These are phyloP conservation scores for Apiospora phragmitis DNA, from an alignment of 2,329 filamentous ascomycete species.

Conservation along the genomic window DNA sequence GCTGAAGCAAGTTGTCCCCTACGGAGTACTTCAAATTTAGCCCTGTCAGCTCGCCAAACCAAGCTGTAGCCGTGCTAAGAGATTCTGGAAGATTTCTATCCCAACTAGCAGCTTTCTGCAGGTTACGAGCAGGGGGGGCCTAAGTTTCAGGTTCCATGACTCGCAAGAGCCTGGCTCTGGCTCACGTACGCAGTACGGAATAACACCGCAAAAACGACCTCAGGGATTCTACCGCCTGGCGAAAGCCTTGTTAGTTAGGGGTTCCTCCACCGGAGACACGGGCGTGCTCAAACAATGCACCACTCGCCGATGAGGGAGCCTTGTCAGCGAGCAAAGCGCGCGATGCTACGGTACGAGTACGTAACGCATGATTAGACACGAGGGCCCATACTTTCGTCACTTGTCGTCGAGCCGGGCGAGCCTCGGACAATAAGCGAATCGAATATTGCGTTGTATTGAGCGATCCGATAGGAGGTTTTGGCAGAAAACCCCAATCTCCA, in stretches of 20 bases:
- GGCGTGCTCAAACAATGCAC: constrained; percentile 1
- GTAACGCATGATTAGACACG: constrained; percentile 7
- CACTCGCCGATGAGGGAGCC: constrained; percentile 4
- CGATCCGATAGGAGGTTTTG: constrained; percentile 4
- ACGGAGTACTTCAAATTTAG: neutral
- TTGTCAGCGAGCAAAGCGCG: constrained; percentile 7
- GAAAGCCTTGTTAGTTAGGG: constrained; percentile 5
- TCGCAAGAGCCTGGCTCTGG: neutral
- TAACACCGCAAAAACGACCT: neutral
- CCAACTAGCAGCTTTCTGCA: neutral
- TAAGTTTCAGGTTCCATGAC: neutral
- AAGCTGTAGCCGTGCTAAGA: neutral
- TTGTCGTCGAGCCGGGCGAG: constrained; percentile 1
- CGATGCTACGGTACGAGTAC: constrained; percentile 1
- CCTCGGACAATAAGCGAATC: constrained; percentile 12
- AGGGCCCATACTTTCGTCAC: constrained; percentile 1
- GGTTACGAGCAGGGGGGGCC: neutral
- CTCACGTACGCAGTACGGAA: neutral
- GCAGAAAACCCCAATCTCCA: constrained; percentile 1
- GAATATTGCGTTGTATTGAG: constrained; percentile 10
- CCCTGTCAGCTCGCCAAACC: neutral
- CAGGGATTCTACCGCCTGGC: neutral
- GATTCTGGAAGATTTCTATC: constrained; percentile 7
- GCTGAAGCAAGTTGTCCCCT: neutral
- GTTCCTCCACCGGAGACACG: constrained; percentile 3